A percentile compares a stretch with the other conserved stretches of the same genome.
phyloP scores from a whole-genome alignment of 1,284 basidiomycete genomes.

The Irpex sp. region DNA sequence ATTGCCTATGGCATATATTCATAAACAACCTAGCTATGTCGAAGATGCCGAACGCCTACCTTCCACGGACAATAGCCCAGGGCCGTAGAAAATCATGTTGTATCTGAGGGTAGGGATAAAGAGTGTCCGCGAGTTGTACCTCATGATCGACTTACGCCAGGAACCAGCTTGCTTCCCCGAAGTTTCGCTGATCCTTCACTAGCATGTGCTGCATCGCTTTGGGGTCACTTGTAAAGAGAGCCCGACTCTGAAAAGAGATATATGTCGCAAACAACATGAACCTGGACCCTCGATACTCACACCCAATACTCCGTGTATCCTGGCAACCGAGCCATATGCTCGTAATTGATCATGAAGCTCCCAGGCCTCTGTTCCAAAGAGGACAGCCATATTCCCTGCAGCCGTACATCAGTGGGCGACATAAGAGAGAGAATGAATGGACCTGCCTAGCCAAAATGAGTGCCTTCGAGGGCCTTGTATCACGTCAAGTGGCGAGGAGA shows the following conservation, averaged over 20 bases:
- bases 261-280: not conserved
- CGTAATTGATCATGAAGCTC: not conserved
- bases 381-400: not conserved
- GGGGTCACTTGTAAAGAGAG: slow-evolving; percentile 23
- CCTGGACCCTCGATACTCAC: not conserved
- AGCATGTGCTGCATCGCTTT: slow-evolving; percentile 36
- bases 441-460: not conserved
- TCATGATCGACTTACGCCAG: slow-evolving; percentile 14
- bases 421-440: not conserved
- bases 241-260: slow-evolving; percentile 2
- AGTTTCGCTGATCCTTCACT: slow-evolving; percentile 33
- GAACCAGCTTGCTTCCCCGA: slow-evolving; percentile 27
- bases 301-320: not conserved
- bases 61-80: not conserved
- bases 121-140: not conserved
- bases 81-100: not conserved
- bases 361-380: not conserved
- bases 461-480: not conserved
- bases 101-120: not conserved
- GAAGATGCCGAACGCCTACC: not conserved
- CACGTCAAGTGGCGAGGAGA: not conserved
- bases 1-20: not conserved
- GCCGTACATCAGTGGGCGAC: not conserved
- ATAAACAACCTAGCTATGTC: no score
- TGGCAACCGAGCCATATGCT: not conserved